Percentiles rank a stretch among this genome's conserved stretches.
Evolutionary conservation across 441 rosid species (phyloP).

Genomic region (Euphorbia corollata): DNA sequence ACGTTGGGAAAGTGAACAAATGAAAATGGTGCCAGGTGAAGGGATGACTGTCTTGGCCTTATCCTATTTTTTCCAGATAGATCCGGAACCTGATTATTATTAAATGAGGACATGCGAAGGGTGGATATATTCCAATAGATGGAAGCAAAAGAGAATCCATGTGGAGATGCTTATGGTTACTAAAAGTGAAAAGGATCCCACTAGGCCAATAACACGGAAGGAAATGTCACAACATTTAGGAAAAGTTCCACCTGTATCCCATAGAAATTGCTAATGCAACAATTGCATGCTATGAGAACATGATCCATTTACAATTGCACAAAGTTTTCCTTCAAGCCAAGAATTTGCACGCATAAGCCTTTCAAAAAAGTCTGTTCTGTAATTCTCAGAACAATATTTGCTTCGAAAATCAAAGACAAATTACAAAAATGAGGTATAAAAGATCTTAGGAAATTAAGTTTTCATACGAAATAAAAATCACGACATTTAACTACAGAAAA

Average conservation of each 20-base stretch:
- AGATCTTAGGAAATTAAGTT: neutral
- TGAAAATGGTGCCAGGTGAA: neutral
- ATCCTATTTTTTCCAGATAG: neutral
- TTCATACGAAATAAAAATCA: neutral
- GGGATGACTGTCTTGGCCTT: neutral
- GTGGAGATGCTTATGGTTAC: neutral
- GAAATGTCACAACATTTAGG: neutral
- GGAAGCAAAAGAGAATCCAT: constrained; percentile 8
- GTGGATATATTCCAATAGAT: neutral
- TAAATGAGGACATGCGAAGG: neutral
- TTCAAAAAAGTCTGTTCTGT: constrained; percentile 11
- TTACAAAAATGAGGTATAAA: neutral
- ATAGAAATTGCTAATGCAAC: neutral
- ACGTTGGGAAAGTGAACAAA: neutral
- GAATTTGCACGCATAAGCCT: neutral
- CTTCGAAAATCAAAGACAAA: neutral
- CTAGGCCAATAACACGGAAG: neutral
- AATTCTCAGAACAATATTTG: constrained; percentile 4
- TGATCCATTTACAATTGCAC: neutral
- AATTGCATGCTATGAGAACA: neutral
- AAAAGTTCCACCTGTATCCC: neutral
- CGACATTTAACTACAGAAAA: neutral
- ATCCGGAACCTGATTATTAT: neutral
- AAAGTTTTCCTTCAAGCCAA: neutral
- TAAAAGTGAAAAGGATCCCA: neutral